These are phyloP conservation scores for Pichia sp. DNA, from an alignment of 1,139 yeast species.

Conservation along the genomic window DNA sequence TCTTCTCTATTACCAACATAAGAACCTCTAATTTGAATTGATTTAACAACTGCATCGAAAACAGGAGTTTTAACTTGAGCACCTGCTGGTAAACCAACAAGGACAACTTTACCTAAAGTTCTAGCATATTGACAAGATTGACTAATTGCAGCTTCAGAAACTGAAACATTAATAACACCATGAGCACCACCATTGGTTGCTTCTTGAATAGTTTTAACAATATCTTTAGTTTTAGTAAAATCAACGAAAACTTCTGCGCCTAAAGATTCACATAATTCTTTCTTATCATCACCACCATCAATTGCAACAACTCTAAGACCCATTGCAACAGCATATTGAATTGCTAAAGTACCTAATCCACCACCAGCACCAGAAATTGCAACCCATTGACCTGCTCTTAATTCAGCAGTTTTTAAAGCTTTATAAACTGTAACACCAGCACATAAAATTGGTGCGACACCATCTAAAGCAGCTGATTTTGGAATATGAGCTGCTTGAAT, in stretches of 20 bases:
- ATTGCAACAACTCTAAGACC: slow-evolving; percentile 68
- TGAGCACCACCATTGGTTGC: slow-evolving; percentile 69
- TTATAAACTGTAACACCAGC: slow-evolving; percentile 79
- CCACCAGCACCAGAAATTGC: slow-evolving; percentile 77
- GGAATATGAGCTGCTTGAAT: slow-evolving; percentile 70
- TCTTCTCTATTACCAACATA: slow-evolving; percentile 79
- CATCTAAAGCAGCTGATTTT: slow-evolving; percentile 56
- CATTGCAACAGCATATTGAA: slow-evolving; percentile 70
- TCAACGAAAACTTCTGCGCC: slow-evolving; percentile 70
- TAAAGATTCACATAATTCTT: slow-evolving; percentile 44
- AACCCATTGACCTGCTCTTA: slow-evolving; percentile 63
- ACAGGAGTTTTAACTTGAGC: slow-evolving; percentile 59
- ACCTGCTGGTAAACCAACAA: slow-evolving; percentile 71
- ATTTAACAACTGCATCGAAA: slow-evolving; percentile 59
- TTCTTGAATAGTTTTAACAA: slow-evolving; percentile 47
- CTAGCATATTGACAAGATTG: slow-evolving; percentile 63
- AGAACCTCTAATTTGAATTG: slow-evolving; percentile 61
- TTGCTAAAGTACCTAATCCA: slow-evolving; percentile 69
- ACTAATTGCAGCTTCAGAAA: slow-evolving; percentile 57
- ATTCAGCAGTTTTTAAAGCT: slow-evolving; percentile 63
- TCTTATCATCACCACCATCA: slow-evolving; percentile 70
- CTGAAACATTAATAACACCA: slow-evolving; percentile 68
- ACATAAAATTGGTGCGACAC: slow-evolving; percentile 67
- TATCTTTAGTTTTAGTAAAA: slow-evolving; percentile 52
- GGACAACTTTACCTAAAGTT: slow-evolving; percentile 61